Evolutionary conservation across 1,139 yeast species (phyloP).

Genomic region (Wickerhamomyces sp.): DNA sequence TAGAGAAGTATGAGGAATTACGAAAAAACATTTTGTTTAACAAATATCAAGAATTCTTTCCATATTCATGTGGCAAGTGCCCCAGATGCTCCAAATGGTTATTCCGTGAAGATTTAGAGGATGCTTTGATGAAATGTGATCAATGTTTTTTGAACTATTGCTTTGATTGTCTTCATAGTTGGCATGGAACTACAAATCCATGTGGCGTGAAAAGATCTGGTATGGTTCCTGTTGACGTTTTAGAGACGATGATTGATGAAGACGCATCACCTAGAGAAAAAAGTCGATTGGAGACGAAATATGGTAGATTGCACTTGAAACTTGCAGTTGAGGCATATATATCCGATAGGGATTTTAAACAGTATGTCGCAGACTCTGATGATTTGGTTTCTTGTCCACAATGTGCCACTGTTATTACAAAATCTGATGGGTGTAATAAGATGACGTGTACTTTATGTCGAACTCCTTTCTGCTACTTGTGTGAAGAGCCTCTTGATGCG

Average conservation of each 20-base stretch:
- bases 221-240: constrained; percentile 37
- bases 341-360: constrained; percentile 45
- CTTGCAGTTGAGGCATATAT: constrained; percentile 40
- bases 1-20: constrained; percentile 36
- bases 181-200: constrained; percentile 55
- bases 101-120: constrained; percentile 44
- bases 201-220: constrained; percentile 37
- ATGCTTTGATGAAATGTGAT: constrained; percentile 48
- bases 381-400: constrained; percentile 49
- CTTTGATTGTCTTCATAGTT: constrained; percentile 52
- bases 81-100: constrained; percentile 47
- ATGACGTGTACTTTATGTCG: constrained; percentile 54
- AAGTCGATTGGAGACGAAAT: constrained; percentile 37
- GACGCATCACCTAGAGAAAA: constrained; percentile 29
- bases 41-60: constrained; percentile 40
- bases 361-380: constrained; percentile 36
- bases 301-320: constrained; percentile 43
- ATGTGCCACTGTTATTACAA: constrained; percentile 50
- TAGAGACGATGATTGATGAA: constrained; percentile 33
- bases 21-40: constrained; percentile 39
- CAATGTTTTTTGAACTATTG: constrained; percentile 57
- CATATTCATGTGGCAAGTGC: constrained; percentile 47
- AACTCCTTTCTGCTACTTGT: constrained; percentile 50
- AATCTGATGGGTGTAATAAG: constrained; percentile 64
- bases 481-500: constrained; percentile 39